Base-by-base conservation (phyloP, 179 eudicot species). In the Drosera spatulata region DNA sequence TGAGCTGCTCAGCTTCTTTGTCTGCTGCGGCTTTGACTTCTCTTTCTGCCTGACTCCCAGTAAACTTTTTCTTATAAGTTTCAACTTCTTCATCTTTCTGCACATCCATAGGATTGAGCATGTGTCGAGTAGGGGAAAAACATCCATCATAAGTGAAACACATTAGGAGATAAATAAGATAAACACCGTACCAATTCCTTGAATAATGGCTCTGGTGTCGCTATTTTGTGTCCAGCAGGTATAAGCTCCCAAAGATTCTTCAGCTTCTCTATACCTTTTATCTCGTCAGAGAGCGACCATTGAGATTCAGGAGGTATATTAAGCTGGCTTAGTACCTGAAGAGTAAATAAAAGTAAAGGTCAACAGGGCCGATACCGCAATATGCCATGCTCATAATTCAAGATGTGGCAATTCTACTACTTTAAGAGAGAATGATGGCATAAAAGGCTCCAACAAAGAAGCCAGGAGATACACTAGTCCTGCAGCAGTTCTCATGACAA, bases 41-140 rank as follows among this genome's bases (percentile, higher is more conserved):
- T 73, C 99, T 78, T 62, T 89, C 99, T 73, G 97, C 90, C 73
- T 93, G 99, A 71, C 97, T 93, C 60, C 99, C 99, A 77, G 99
- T 95, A 81, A 89, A 93, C 68, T 76, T 89, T 64, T 68, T 76
- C 61, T 86, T 77, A 59, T 73, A 86, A 44, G 68, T 58, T 57
- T 86, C 94, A 53, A 83, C 81, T 41, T 89, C 95, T 14, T 89
- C 91, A 67, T 89, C 95, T 85, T 80, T 83, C 99, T 93, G 84
- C 78, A 72, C 6, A 4, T 7, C 6, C 8, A 7, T 1, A 7
- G 5, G 5, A 43, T 4, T 43, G 6, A 4, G 2, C 6, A 43
- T 43, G 45, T 4, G 45, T 43, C 45, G 2, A 43, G 45, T 7
- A 22, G 33, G 33, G 33, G 33, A 22, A 22, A 22, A 22, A 22